Percentiles rank a stretch among this genome's conserved stretches.
phyloP scores from a whole-genome alignment of 805 yeast genomes.

The Teunomyces gatunensis region DNA sequence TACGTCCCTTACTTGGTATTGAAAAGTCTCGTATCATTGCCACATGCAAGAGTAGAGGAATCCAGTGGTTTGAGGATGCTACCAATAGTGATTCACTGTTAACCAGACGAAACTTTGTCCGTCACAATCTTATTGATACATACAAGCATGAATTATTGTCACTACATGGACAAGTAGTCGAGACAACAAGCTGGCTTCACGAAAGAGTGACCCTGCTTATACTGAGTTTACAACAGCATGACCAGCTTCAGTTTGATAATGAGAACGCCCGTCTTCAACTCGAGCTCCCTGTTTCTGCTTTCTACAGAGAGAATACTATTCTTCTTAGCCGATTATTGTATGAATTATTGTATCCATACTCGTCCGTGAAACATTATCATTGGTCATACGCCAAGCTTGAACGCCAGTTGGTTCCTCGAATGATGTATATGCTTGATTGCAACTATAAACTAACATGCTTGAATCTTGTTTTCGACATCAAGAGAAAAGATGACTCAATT shows the following conservation, averaged over 20 bases:
- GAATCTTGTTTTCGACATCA: slow-evolving; percentile 19
- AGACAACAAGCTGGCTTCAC: not conserved
- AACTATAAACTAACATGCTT: slow-evolving; percentile 11
- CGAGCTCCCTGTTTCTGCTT: slow-evolving; percentile 8
- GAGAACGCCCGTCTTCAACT: slow-evolving; percentile 11
- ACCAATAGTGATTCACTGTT: slow-evolving; percentile 55
- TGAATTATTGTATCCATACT: slow-evolving; percentile 22
- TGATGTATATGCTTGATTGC: slow-evolving; percentile 6
- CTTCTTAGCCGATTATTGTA: slow-evolving; percentile 32
- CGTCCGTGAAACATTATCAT: slow-evolving; percentile 35
- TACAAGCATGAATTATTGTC: not conserved
- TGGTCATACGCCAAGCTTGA: slow-evolving; percentile 41
- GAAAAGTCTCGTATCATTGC: slow-evolving; percentile 44
- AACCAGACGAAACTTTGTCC: slow-evolving; percentile 57
- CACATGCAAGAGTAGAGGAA: slow-evolving; percentile 38
- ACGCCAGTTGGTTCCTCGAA: slow-evolving; percentile 27
- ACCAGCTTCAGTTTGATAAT: slow-evolving; percentile 1
- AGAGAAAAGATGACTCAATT: not conserved
- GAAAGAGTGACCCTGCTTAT: slow-evolving; percentile 1
- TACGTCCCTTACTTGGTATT: slow-evolving; percentile 53
- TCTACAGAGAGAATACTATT: slow-evolving; percentile 10
- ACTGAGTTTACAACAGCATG: slow-evolving; percentile 3
- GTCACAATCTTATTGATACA: slow-evolving; percentile 29
- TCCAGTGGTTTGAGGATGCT: slow-evolving; percentile 69
- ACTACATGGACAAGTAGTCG: not conserved